Percentiles rank a stretch among this genome's conserved stretches.
Evolutionary conservation across 805 yeast genomes (phyloP).

Genomic region (Ogataea neopini): DNA sequence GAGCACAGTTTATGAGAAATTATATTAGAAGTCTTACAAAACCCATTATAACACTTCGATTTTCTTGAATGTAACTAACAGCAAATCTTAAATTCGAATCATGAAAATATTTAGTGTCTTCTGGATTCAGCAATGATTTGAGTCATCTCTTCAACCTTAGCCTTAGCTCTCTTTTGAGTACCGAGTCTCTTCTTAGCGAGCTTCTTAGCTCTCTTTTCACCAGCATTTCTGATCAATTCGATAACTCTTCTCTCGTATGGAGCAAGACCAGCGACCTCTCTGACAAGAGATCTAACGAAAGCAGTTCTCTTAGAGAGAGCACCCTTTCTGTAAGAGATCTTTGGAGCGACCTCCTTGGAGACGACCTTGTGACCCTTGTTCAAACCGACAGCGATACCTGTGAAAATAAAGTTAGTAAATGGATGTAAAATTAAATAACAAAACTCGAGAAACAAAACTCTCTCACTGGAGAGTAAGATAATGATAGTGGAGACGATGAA

Average conservation of each 20-base stretch:
- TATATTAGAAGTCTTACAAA: constrained; percentile 8
- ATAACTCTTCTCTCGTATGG: constrained; percentile 99
- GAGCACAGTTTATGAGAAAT: constrained; percentile 10
- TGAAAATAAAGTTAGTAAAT: constrained; percentile 21
- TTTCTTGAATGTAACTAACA: constrained; percentile 6
- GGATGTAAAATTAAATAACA: not conserved
- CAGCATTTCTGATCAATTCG: constrained; percentile 99
- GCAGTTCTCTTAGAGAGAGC: constrained; percentile 91
- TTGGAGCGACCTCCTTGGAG: constrained; percentile 79
- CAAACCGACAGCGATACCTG: constrained; percentile 95
- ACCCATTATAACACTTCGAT: constrained; percentile 9
- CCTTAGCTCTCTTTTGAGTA: constrained; percentile 99
- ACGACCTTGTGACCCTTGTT: constrained; percentile 99
- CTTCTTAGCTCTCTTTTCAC: constrained; percentile 99
- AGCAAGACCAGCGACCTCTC: constrained; percentile 98
- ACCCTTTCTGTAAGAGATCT: constrained; percentile 96
- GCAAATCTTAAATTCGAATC: constrained; percentile 8
- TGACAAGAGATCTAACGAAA: constrained; percentile 92
- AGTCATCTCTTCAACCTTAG: constrained; percentile 99
- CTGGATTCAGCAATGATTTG: constrained; percentile 94
- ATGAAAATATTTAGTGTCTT: constrained; percentile 62
- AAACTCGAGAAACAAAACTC: not conserved
- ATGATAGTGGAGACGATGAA: too few relatives aligned
- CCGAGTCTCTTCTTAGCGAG: constrained; percentile 99
- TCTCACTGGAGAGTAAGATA: too few relatives aligned